Evolutionary conservation across 2,329 filamentous ascomycete genomes (phyloP).

Genomic region (Taxawa tesnikishii): DNA sequence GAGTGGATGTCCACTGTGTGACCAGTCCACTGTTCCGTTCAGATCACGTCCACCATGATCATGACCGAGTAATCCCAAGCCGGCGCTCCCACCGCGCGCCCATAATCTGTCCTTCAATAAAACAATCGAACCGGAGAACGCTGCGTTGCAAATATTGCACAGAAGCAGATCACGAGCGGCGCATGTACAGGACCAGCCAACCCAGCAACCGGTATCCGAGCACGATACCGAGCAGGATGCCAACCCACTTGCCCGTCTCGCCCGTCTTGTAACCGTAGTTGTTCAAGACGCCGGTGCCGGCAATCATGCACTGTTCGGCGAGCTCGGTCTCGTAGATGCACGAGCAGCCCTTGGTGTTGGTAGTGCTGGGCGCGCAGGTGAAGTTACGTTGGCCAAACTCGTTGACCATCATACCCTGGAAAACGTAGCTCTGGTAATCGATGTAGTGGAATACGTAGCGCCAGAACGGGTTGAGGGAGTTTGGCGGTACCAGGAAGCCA

Average conservation of each 20-base stretch:
- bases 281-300: slow-evolving; percentile 56
- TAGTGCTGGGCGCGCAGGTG: slow-evolving; percentile 34
- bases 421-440: slow-evolving; percentile 77
- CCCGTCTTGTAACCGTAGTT: slow-evolving; percentile 58
- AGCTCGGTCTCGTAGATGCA: slow-evolving; percentile 62
- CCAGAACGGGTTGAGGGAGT: slow-evolving; percentile 70
- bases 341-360: slow-evolving; percentile 35
- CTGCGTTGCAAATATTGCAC: neutral
- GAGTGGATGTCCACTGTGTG: neutral
- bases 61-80: too few relatives aligned
- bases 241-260: slow-evolving; percentile 55
- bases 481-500: slow-evolving; percentile 66
- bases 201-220: slow-evolving; percentile 58
- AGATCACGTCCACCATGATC: too few relatives aligned
- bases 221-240: slow-evolving; percentile 67
- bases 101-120: neutral
- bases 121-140: neutral
- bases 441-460: slow-evolving; percentile 81
- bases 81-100: neutral
- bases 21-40: neutral
- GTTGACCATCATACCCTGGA: slow-evolving; percentile 88
- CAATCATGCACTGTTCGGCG: slow-evolving; percentile 53
- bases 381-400: slow-evolving; percentile 60
- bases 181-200: slow-evolving; percentile 45
- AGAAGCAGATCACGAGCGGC: slow-evolving; percentile 13